A percentile compares a stretch with the other conserved stretches of the same genome.
Evolutionary conservation across 2,329 filamentous ascomycete genomes (phyloP).

Genomic region (Pseudogymnoascus sp.): DNA sequence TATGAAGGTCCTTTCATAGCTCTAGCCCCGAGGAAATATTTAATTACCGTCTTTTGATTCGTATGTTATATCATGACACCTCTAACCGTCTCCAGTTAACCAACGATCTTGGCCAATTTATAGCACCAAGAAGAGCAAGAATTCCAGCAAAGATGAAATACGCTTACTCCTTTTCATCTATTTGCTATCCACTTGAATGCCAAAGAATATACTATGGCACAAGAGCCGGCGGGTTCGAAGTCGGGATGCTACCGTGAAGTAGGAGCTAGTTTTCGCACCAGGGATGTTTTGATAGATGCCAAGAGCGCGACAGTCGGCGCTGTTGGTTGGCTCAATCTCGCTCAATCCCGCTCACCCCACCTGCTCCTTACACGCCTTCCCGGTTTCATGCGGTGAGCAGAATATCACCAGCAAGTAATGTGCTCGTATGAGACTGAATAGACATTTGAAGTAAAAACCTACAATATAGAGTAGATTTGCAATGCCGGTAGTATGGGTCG

Average conservation of each 20-base stretch:
- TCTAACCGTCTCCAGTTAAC: background rate
- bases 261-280: slow-evolving; percentile 15
- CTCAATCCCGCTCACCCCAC: slow-evolving; percentile 7
- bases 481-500: background rate
- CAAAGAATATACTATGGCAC: slow-evolving; percentile 15
- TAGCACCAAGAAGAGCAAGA: slow-evolving; percentile 15
- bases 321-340: slow-evolving; percentile 12
- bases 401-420: background rate
- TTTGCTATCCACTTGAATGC: slow-evolving; percentile 12
- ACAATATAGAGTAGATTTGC: background rate
- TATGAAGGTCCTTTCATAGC: background rate
- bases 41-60: background rate
- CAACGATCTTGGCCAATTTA: background rate
- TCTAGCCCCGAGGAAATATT: background rate
- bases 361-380: background rate
- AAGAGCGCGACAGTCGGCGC: slow-evolving; percentile 11
- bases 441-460: background rate
- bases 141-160: slow-evolving; percentile 11
- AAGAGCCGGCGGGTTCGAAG: slow-evolving; percentile 11
- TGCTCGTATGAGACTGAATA: background rate
- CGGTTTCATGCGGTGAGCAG: background rate
- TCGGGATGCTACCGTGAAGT: slow-evolving; percentile 13
- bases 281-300: slow-evolving; percentile 12
- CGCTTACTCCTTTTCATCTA: slow-evolving; percentile 8
- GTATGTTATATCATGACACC: background rate